Base-by-base conservation (phyloP, 768 basidiomycete species). In the Phanerochaete carnosa region DNA sequence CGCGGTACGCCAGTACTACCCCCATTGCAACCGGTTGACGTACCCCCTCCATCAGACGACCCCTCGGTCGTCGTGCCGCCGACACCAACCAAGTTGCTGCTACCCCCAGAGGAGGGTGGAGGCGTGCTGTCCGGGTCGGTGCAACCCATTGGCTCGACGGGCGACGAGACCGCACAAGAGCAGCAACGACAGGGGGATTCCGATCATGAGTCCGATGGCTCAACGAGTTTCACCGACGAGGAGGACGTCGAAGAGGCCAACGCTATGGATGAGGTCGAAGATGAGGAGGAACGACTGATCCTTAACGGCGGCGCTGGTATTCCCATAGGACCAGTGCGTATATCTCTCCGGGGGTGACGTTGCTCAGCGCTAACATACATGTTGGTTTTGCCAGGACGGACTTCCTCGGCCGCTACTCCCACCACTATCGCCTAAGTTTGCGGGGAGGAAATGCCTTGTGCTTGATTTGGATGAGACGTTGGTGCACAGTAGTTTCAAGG, bases 401-500 rank as follows among this genome's bases (percentile, higher is more conserved):
- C 71, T 82, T 23, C 93, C 94, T 13, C 82, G 84, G 62, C 96
- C 96, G 4, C 78, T 99, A n/a, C 74, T 99, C 7, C 94, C 94
- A 15, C 91, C 92, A 26, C 79, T 98, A 62, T 77, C 85, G 3
- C 84, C 88, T 12, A 86, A 90, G 19, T 91, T 96, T 67, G 82
- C 76, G 32, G 96, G 96, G 30, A 80, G 94, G 59, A 99, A 99
- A 77, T 98, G 97, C 69, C 83, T 98, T 12, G 95, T 98, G 45
- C 83, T 99, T 26, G 97, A 99, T 76, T 81, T 99, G 43, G 96
- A 99, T 66, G 96, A 99, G 76, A 99, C 97, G 2, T 80, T 99
- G 22, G 88, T 98, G 23, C 96, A 98, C 76, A 94, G 92, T 70
- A 95, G 93, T 73, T 98, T 99, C 85, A 99, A 98, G 86, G 96